Evolutionary conservation across 352 stramenopile species (phyloP).

Genomic region (Pythium grandisporangium): DNA sequence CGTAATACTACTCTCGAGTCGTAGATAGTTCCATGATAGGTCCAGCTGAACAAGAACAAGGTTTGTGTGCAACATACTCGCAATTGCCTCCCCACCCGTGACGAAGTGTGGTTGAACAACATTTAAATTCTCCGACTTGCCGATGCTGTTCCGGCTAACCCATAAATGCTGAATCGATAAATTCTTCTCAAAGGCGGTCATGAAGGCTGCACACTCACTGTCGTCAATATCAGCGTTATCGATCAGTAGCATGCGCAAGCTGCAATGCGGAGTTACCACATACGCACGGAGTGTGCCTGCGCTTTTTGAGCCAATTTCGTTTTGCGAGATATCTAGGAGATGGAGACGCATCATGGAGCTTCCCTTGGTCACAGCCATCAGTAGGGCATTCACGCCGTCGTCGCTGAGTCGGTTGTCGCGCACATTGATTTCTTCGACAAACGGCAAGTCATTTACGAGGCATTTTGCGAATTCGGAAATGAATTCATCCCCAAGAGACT

Average conservation of each 20-base stretch:
- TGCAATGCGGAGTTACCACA: constrained; percentile 46
- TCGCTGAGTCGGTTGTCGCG: constrained; percentile 85
- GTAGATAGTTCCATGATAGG: constrained; percentile 86
- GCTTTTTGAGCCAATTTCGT: constrained; percentile 47
- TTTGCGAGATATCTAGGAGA: constrained; percentile 64
- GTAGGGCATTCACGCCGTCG: constrained; percentile 42
- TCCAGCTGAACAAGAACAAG: constrained; percentile 68
- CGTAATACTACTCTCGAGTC: constrained; percentile 64
- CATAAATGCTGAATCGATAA: constrained; percentile 56
- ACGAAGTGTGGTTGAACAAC: constrained; percentile 78
- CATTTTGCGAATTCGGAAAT: constrained; percentile 55
- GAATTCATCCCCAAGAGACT: constrained; percentile 64
- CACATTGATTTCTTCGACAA: constrained; percentile 75
- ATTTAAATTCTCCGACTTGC: constrained; percentile 83
- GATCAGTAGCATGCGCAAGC: constrained; percentile 52
- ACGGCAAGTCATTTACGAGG: constrained; percentile 43
- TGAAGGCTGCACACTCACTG: constrained; percentile 76
- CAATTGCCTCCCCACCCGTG: constrained; percentile 84
- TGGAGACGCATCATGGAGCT: constrained; percentile 37
- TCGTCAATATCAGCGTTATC: constrained; percentile 87
- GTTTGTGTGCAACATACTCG: constrained; percentile 80
- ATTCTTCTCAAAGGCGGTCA: constrained; percentile 78
- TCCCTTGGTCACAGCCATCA: constrained; percentile 42
- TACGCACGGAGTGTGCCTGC: constrained; percentile 48
- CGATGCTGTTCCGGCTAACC: constrained; percentile 83